Base-by-base conservation (phyloP, 768 basidiomycete genomes). In the Russula lepida region DNA sequence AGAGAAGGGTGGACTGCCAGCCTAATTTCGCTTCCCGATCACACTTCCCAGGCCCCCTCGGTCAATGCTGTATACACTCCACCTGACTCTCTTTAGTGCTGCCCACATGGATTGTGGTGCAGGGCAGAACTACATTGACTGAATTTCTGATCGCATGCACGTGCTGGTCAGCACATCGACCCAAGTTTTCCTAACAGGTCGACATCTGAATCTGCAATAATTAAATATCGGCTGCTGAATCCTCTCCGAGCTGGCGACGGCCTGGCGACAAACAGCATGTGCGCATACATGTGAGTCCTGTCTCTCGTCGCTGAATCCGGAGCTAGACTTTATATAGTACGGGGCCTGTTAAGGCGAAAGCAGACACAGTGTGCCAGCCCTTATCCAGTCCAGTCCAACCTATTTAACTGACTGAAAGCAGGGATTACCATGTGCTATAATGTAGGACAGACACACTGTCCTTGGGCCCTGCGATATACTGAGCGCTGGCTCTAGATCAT, bases 371-470 rank as follows among this genome's bases (percentile, higher is more conserved):
- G 48, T 43, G 21, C 35, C 53, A 46, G 44, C 50, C 39, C 59
- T 55, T 59, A 19, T 64, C 53, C 41, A 43, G 23, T 64, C 58
- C 41, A 43, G 48, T 46, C 11, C 63, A 56, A 64, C 41, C 46
- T 15, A 23, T 23, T 49, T 57, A n/a, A 28, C 52, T 54, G 25
- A 54, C 56, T 21, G 37, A 47, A 49, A 58, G 2, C 59, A 30
- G 28, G 47, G n/a, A 39, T 32, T 33, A 23, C 8, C 54, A 68
- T 68, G 67, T 68, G 67, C 25, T 63, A 67, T 51, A 67, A 68
- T 53, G 67, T 68, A 51, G 33, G 65, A 52, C 44, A 33, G 65
- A 57, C 50, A 21, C 27, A 15, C 17, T 21, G 17, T 12, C 35
- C 50, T 54, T 43, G 9, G 39, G 39, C n/a, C 37, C n/a, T 9